A percentile compares a stretch with the other conserved stretches of the same genome.
Conservation (phyloP, 345 rosid genomes). For the Sonneratia caseolaris region DNA sequence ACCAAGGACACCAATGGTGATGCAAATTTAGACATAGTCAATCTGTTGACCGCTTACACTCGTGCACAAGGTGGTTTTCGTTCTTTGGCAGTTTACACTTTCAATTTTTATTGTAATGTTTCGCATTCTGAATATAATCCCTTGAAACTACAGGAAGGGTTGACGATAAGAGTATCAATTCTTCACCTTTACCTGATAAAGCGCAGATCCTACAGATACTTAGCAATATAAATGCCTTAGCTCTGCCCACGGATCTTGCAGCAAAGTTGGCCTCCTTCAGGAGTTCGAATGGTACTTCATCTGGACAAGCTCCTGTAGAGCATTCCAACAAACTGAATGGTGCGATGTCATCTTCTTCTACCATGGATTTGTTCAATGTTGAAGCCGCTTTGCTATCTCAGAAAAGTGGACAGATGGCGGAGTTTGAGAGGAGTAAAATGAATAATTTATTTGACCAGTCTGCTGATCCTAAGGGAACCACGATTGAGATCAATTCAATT, state of each 20-base stretch:
- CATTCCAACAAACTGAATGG: conserved; percentile 35
- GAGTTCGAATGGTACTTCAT: conserved; percentile 33
- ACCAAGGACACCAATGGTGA: conserved; percentile 26
- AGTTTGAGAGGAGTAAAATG: conserved; percentile 46
- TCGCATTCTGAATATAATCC: conserved; percentile 1
- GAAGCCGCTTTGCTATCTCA: conserved; percentile 56
- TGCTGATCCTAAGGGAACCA: conserved; percentile 27
- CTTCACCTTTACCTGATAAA: conserved; percentile 38
- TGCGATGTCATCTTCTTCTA: conserved; percentile 45
- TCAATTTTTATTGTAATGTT: conserved; percentile 8
- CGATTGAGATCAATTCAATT: conserved; percentile 31
- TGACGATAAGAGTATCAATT: conserved; percentile 29
- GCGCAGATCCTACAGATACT: conserved; percentile 73
- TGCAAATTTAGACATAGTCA: conserved; percentile 53
- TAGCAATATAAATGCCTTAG: conserved; percentile 70
- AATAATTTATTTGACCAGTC: conserved; percentile 30
- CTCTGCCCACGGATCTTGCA: conserved; percentile 61
- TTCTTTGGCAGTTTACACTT: not conserved
- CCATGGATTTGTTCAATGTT: conserved; percentile 62
- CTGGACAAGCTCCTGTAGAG: conserved; percentile 29
- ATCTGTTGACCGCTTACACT: conserved; percentile 55
- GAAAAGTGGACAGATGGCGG: conserved; percentile 52
- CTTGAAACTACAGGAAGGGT: conserved; percentile 34
- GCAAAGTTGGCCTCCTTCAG: conserved; percentile 47
- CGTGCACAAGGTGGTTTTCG: conserved; percentile 51